Base-by-base conservation (phyloP, 345 rosid genomes). In the Citrus trifoliata region DNA sequence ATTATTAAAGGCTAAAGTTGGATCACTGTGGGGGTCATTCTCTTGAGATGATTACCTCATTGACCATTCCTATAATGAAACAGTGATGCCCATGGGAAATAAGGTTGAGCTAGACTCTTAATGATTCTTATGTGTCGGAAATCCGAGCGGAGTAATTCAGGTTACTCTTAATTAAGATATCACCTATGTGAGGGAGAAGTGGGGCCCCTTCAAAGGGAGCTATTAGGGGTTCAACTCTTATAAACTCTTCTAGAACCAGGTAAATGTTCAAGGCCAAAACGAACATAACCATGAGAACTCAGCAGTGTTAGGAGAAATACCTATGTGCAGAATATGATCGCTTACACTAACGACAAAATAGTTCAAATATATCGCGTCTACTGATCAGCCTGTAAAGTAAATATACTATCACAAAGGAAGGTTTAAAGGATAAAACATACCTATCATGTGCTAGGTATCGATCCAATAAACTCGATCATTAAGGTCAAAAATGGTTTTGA, bases 271-370 rank as follows among this genome's bases (percentile, higher is more conserved):
- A 16, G 56, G 21, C 21, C 6, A 16, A 51, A 51, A 51, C 0
- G 21, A 16, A 14, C 56, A 51, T 16, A 51, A 16, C 21, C 21
- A 51, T 51, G 56, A 51, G 56, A 51, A 51, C 21, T 51, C 21
- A 51, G 1, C 2, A 4, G 7, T 51, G 21, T 4, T 16, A 51
- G 0, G 56, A 51, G 21, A 16, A 19, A 14, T 51, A 13, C 6
- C 0, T 51, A 1, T 4, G 6, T 51, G 21, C 5, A 33, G 35
- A 0, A 33, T 33, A 33, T 0, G 35, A 33, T 33, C 6, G 1
- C 5, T 33, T 33, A 33, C 35, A 33, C 6, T 4, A 33, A 33
- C 6, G 0, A 1, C 6, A 33, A 0, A 33, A 33, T 0, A 33
- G 0, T 5, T 33, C 1, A 33, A 33, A 33, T 6, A 33, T 1